A percentile compares a stretch with the other conserved stretches of the same genome.
Conservation (phyloP, 192 early-diverging fungal genomes). For the Spinellus fusiger region DNA sequence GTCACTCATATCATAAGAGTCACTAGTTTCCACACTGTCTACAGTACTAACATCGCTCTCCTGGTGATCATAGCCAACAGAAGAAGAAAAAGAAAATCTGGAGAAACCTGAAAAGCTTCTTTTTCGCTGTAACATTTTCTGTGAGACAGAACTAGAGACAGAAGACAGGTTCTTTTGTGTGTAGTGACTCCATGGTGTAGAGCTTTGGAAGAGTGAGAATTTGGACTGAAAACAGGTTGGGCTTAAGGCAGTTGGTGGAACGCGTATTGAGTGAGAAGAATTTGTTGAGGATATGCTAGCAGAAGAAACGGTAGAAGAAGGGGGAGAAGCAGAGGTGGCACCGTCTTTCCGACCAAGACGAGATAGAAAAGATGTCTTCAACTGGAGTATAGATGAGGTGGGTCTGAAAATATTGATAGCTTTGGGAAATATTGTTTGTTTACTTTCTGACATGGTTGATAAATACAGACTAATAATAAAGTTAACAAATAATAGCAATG, state of each 20-base stretch:
- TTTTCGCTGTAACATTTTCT: slow-evolving; percentile 8
- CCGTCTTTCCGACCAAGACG: too few relatives aligned
- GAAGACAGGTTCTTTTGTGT: background rate
- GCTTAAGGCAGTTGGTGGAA: slow-evolving; percentile 16
- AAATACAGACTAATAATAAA: too few relatives aligned
- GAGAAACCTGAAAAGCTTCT: slow-evolving; percentile 15
- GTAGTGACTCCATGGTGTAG: background rate
- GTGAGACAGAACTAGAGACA: background rate
- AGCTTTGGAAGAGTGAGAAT: background rate
- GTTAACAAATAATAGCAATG: too few relatives aligned
- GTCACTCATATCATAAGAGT: too few relatives aligned
- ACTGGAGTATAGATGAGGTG: slow-evolving; percentile 5
- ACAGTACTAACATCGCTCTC: background rate
- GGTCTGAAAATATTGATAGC: slow-evolving; percentile 29
- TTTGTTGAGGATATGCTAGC: slow-evolving; percentile 4
- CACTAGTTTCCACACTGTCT: slow-evolving; percentile 13
- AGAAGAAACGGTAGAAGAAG: slow-evolving; percentile 24
- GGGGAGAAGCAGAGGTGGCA: background rate
- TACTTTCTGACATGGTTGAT: too few relatives aligned
- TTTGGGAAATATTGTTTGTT: too few relatives aligned
- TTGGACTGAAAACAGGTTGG: slow-evolving; percentile 5
- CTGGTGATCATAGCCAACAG: background rate
- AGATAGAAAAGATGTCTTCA: slow-evolving; percentile 5
- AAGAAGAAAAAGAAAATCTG: slow-evolving; percentile 7
- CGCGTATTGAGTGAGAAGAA: background rate